Evolutionary conservation across 2,329 filamentous ascomycete genomes (phyloP).

Genomic region (Fusarium siculi): DNA sequence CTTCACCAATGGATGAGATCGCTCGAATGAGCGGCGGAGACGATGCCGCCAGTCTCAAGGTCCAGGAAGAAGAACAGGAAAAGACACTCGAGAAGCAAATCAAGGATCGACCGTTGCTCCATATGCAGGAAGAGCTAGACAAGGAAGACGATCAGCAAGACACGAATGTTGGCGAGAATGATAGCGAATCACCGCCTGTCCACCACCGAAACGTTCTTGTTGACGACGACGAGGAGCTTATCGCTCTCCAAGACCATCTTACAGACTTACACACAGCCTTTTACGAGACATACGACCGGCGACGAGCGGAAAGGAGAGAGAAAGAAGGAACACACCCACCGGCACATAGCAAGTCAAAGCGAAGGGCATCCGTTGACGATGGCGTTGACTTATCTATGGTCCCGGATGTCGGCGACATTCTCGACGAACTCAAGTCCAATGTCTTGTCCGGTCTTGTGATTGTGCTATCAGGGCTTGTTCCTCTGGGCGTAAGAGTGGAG

Average conservation of each 20-base stretch:
- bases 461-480: constrained; percentile 91
- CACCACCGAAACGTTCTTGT: constrained; percentile 77
- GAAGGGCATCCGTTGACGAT: constrained; percentile 51
- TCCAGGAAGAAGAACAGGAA: constrained; percentile 87
- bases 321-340: constrained; percentile 50
- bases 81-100: constrained; percentile 89
- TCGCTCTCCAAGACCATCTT: constrained; percentile 79
- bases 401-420: constrained; percentile 87
- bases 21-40: constrained; percentile 80
- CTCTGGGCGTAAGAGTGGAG: constrained; percentile 80
- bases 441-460: constrained; percentile 81
- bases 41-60: constrained; percentile 73
- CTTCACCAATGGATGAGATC: constrained; percentile 74
- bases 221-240: constrained; percentile 87
- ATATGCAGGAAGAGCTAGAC: constrained; percentile 91
- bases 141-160: constrained; percentile 69
- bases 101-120: constrained; percentile 86
- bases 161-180: constrained; percentile 41
- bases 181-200: constrained; percentile 43
- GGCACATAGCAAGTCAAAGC: constrained; percentile 46
- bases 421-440: constrained; percentile 81
- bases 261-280: constrained; percentile 80
- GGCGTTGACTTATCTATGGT: constrained; percentile 64
- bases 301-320: constrained; percentile 52
- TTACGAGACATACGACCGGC: constrained; percentile 82